Base-by-base conservation (phyloP, 495 filamentous ascomycete genomes). In the Zalerion maritima region DNA sequence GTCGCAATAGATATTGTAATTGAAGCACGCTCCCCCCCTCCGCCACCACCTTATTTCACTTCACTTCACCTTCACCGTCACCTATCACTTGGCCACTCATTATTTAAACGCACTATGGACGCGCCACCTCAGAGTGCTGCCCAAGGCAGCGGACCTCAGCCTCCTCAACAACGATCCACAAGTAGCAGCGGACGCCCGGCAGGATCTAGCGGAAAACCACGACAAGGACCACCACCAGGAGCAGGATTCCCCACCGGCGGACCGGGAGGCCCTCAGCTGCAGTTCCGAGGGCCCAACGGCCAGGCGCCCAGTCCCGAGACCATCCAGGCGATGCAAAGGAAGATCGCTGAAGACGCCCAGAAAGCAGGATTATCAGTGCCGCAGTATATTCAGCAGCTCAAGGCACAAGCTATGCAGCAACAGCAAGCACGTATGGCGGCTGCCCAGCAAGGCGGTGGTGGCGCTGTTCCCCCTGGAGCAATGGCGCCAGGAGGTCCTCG, bases 301-400 rank as follows among this genome's bases (percentile, higher is more conserved):
- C 72, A 73, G 45, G 73, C 75, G 59, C 81, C 81, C n/a, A 64
- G 71, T 14, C 83, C 82, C 35, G 76, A 93, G 58, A 82, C 93
- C 59, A 76, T 94, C 36, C 69, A 67, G 15, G 62, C 62, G 13
- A 86, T 93, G 71, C 82, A 91, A 49, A 70, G 75, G 45, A 81
- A 89, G 55, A 60, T 93, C 38, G 79, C 78, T 26, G 65, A 65
- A 27, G 77, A 84, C 52, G 78, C 78, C 20, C 63, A 76, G 40
- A 74, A 69, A 56, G 65, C 73, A 42, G 79, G 79, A 42, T 67
- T 85, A 71, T 73, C 75, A 1, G 76, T 79, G 1, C 75, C 75
- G 34, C 60, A 82, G 52, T 81, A 82, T 42, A 67, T 77, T 34
- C 67, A 74, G 55, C 66, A 55, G 48, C 66, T 49, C 72, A 84